A percentile compares a stretch with the other conserved stretches of the same genome.
phyloP scores from a whole-genome alignment of 345 rosid species.

The Syzygium aqueum region DNA sequence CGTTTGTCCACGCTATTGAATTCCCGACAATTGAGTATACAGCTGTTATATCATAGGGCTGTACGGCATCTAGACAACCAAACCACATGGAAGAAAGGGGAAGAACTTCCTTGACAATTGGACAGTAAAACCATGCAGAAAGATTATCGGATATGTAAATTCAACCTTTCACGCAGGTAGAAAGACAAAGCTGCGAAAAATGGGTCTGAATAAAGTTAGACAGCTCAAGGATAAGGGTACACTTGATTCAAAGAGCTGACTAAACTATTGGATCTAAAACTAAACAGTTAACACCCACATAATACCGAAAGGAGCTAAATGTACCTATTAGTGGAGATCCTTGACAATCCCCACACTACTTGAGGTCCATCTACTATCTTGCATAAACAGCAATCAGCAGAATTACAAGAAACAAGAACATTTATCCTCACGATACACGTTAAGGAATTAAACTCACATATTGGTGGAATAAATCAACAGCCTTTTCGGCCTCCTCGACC shows the following conservation, averaged over 20 bases:
- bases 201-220: not conserved
- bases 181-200: not conserved
- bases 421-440: not conserved
- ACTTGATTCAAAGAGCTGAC: not conserved
- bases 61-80: not conserved
- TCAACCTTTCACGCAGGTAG: not conserved
- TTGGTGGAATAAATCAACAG: slow-evolving; percentile 53
- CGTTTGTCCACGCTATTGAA: not conserved
- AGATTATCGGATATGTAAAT: not conserved
- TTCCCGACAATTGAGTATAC: not conserved
- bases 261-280: not conserved
- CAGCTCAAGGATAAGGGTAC: not conserved
- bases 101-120: not conserved
- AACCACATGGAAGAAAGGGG: not conserved
- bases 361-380: not conserved
- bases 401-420: not conserved
- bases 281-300: not conserved
- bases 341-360: not conserved
- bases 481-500: slow-evolving; percentile 85
- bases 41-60: not conserved
- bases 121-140: not conserved
- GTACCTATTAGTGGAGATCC: not conserved
- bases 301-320: not conserved
- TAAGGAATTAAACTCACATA: slow-evolving; percentile 45
- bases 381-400: not conserved